Evolutionary conservation across 352 stramenopile genomes (phyloP), one percentile per base, ranked within the genome.

Genomic region (Globisporangium abappressorium): DNA sequence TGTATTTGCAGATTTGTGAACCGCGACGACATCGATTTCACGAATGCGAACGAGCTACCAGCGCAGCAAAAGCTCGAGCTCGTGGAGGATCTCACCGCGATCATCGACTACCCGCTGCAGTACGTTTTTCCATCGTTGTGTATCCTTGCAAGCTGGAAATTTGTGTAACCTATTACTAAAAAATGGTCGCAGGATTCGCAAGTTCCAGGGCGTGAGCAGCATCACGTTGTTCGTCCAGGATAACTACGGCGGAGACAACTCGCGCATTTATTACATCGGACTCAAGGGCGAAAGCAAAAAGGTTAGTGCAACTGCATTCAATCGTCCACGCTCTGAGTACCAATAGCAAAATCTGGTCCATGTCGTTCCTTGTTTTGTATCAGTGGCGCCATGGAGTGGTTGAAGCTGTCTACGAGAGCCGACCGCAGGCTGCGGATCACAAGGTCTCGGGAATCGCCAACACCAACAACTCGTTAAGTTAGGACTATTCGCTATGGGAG

Each of bases 271-370:
- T 65, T 96, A 96, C 77, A 92, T 96, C 77, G 86, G 88, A 0
- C 73, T 96, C 56, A 96, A 94, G 64, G 88, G 88, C 49, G 86
- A 93, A 76, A 93, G 74, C 76, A 93, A 93, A 59, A 94, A 95
- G 83, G 87, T 93, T 60, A 26, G 30, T 46, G 20, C 9, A 18
- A 28, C 18, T 60, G 30, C 24, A 41, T 12, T 24, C 20, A 12
- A 11, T 24, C 43, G 7, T 30, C 9, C 47, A 46, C 38, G 56
- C 1, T 65, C 38, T 46, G 14, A 46, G 15, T 2, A 20, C 38
- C 15, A 18, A 46, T 46, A 2, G 12, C 38, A 46, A 20, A 46
- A 18, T 46, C 57, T 66, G 6, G 53, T 28, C 41, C 26, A 11
- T 41, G 62, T n/a, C 30, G 53, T 11, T 2, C 69, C 53, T 20